Evolutionary conservation across 345 rosid species (phyloP), one percentile per base, ranked within the genome.

Genomic region (Linum lewisii): DNA sequence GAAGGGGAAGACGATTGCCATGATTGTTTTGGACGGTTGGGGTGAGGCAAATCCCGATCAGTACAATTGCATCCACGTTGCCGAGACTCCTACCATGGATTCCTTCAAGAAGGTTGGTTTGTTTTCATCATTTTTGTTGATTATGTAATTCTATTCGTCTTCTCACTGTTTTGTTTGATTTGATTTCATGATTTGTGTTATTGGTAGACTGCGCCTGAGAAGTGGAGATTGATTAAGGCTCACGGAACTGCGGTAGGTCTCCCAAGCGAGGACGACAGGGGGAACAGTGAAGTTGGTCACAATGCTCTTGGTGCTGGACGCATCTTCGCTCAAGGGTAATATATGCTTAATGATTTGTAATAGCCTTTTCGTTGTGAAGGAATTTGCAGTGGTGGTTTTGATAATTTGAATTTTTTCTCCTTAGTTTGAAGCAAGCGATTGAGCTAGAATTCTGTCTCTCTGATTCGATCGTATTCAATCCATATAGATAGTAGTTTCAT

Each of bases 301-400:
- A 93, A 93, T 51, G 99, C 99, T 29, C 99, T 93, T 19, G 95
- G 97, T 15, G 96, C 99, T 63, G 99, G 99, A 42, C 94, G 97
- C 50, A 89, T 93, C 51, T 88, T 50, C 65, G 97, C 95, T 64
- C 98, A 92, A 72, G 98, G 95, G 95, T 82, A 38, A 21, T 29
- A n/a, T n/a, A n/a, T n/a, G n/a, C n/a, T n/a, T n/a, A n/a, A n/a
- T n/a, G n/a, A n/a, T n/a, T n/a, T n/a, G n/a, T n/a, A n/a, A n/a
- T n/a, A n/a, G n/a, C n/a, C n/a, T n/a, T n/a, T n/a, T n/a, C n/a
- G n/a, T n/a, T n/a, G n/a, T n/a, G n/a, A n/a, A n/a, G n/a, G n/a
- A n/a, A n/a, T n/a, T n/a, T n/a, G n/a, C n/a, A n/a, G n/a, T n/a
- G n/a, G n/a, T n/a, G n/a, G n/a, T n/a, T n/a, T n/a, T n/a, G n/a